Evolutionary conservation across 345 rosid species (phyloP), one percentile per base, ranked within the genome.

Genomic region (Isatis tinctoria): DNA sequence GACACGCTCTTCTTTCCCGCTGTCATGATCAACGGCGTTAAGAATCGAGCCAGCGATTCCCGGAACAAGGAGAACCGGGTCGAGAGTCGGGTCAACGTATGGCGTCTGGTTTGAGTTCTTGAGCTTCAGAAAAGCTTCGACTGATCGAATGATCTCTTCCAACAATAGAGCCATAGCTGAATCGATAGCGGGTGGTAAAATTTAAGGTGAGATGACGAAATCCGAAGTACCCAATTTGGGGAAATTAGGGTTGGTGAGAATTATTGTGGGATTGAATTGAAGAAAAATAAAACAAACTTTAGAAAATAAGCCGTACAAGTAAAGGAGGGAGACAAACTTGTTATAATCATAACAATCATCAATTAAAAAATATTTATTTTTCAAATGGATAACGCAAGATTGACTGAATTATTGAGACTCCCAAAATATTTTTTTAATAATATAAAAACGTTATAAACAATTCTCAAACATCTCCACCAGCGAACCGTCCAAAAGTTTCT

Each of bases 41-140:
- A 94, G 78, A 66, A 94, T 79, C 28, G 97, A 89, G 7, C 97
- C 98, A 11, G 98, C 98, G 43, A 94, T 81, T 3, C 98, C 97
- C 1, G 98, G 98, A 10, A 91, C 91, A 37, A 94, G 74, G 45
- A 94, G 82, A 66, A 94, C 97, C 61, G 97, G 98, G 83, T 94
- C 97, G 45, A 94, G 87, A 74, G 75, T 78, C 18, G 96, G 97
- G 63, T 94, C 96, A 7, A 87, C 84, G 43, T 77, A 86, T 2
- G 96, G 88, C 30, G 88, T 85, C 27, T 86, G 87, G 30, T 79
- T 67, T 30, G 78, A 79, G 66, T 73, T 82, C 1, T 79, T 80
- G 75, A 87, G 72, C 78, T 68, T 88, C 59, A 94, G 73, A 88
- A 87, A 88, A 39, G 80, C 78, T 78, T 94, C 98, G 37, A 94